Conservation (phyloP, 345 rosid species). For the Zanthoxylum bungeanum region DNA sequence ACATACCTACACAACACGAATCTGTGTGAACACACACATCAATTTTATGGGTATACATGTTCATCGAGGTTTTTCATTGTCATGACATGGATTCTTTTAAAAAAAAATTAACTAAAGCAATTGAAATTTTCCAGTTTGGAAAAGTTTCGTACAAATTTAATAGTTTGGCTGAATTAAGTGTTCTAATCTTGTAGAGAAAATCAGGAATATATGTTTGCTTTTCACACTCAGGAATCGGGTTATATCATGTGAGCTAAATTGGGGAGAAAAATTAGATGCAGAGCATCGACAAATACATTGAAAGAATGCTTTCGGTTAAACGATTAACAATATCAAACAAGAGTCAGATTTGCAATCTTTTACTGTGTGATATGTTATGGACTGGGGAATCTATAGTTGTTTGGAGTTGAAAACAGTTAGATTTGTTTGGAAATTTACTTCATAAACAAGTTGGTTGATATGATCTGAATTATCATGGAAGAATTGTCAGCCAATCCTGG, state of each 20-base stretch:
- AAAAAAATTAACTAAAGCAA: no score
- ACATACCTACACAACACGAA: no score
- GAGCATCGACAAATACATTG: not conserved
- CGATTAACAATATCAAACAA: not conserved
- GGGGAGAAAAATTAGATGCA: not conserved
- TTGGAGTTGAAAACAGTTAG: not conserved
- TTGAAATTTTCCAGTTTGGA: not conserved
- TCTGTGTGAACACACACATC: not conserved
- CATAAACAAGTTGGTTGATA: not conserved
- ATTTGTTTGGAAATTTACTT: not conserved
- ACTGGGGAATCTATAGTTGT: not conserved
- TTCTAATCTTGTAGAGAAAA: not conserved
- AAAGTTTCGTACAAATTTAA: no score
- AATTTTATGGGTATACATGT: not conserved
- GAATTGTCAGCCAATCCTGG: no score
- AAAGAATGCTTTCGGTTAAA: not conserved
- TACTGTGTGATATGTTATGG: not conserved
- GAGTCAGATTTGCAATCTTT: not conserved
- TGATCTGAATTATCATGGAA: no score
- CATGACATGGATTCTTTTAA: not conserved
- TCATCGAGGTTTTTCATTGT: not conserved
- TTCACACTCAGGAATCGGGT: not conserved
- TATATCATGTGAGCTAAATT: not conserved
- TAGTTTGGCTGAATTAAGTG: no score
- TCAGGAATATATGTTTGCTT: not conserved